Evolutionary conservation across 495 filamentous ascomycete species (phyloP).

Genomic region (Podospora tetraspora): DNA sequence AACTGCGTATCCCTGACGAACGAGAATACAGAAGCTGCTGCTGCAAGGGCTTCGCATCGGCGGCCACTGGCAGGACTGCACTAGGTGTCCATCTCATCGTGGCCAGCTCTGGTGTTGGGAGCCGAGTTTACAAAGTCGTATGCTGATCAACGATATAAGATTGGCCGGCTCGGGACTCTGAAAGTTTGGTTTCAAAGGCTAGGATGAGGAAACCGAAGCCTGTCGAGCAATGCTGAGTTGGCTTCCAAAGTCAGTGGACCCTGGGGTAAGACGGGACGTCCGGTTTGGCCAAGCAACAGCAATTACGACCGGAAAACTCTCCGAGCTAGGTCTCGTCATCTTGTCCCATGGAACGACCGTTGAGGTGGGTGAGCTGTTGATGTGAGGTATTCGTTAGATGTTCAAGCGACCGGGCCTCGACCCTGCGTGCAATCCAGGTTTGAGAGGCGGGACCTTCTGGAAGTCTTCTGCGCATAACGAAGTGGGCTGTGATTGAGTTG

Average conservation of each 20-base stretch:
- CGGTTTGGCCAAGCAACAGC: too few species aligned
- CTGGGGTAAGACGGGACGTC: too few species aligned
- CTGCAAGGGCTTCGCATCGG: too few species aligned
- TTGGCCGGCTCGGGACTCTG: neutral
- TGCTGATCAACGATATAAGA: neutral
- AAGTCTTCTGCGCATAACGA: constrained; percentile 9
- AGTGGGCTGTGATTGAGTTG: constrained; percentile 8
- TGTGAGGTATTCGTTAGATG: neutral
- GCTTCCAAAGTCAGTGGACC: neutral
- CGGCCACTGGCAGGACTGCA: too few species aligned
- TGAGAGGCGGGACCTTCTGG: constrained; percentile 6
- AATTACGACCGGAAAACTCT: too few species aligned
- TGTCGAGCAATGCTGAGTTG: constrained; percentile 1
- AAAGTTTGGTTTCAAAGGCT: neutral
- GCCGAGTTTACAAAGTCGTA: too few species aligned
- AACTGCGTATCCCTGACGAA: neutral
- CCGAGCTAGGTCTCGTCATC: too few species aligned
- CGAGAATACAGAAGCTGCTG: neutral
- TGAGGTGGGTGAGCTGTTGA: neutral
- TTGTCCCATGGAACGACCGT: too few species aligned
- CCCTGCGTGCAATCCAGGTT: constrained; percentile 6
- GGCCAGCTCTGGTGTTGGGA: too few species aligned
- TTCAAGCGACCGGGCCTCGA: constrained; percentile 3
- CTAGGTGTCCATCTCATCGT: too few species aligned
- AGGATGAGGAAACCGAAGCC: neutral